Base-by-base conservation (phyloP, 2,329 filamentous ascomycete species). In the Nemania sp. region DNA sequence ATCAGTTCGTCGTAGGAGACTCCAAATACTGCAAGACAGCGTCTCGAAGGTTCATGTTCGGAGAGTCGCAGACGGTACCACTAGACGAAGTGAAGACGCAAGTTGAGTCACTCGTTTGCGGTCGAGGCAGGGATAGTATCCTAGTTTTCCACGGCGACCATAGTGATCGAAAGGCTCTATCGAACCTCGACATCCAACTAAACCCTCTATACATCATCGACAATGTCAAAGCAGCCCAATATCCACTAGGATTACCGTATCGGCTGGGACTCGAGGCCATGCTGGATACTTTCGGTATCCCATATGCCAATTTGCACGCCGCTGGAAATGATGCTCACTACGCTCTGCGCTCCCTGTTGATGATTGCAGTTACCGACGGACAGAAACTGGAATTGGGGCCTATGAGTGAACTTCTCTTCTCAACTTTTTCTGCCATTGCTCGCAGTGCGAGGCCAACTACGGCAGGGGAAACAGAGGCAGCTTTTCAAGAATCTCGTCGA, bases 271-370 rank as follows among this genome's bases (percentile, higher is more conserved):
- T 56, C 42, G 43, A 52, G 23, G 53, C 53, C 20, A 43, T 52
- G 49, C 49, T 56, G 20, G 31, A 52, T n/a, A 56, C 53, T 44
- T 56, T 49, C 26, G 53, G 33, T 17, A 56, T 56, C 31, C 48
- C 37, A 28, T 56, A 48, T 56, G 5, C 49, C 23, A 40, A 56
- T 22, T 41, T 56, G 53, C 43, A 56, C 20, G 37, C 43, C 19
- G 53, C 48, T 36, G 49, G 48, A 19, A 56, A 56, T 30, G 33
- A 52, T 28, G 43, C 53, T n/a, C 37, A 48, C 49, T 52, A 56
- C 24, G 39, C 49, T 44, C 31, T 56, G n/a, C 43, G 49, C 33
- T 43, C 49, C 43, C 15, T 56, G 26, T 45, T 56, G 19, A 52
- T 56, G 43, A 49, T 52, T 45, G 43, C 43, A 20, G 53, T 40